Conservation (phyloP, 768 basidiomycete genomes). For the Pisolithus orientalis region DNA sequence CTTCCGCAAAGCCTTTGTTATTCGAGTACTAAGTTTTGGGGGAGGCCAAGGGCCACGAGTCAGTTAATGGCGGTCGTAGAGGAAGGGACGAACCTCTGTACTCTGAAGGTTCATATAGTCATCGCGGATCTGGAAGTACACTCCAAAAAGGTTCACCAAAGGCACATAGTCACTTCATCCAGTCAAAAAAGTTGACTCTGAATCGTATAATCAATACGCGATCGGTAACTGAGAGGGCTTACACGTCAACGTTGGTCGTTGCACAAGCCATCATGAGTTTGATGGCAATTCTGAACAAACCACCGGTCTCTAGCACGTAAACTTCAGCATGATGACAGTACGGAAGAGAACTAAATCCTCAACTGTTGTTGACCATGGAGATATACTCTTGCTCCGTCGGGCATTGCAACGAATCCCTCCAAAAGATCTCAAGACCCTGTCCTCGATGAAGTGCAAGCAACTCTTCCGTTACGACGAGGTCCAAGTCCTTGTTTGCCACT, state of each 20-base stretch:
- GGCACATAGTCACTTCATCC: constrained; percentile 76
- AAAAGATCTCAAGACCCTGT: constrained; percentile 90
- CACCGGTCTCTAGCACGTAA: constrained; percentile 74
- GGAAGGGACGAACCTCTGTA: constrained; percentile 50
- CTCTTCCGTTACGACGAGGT: constrained; percentile 40
- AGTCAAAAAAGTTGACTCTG: too few species aligned
- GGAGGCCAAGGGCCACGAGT: not conserved
- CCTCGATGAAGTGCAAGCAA: constrained; percentile 87
- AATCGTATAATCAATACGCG: too few species aligned
- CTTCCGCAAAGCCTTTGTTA: constrained; percentile 67
- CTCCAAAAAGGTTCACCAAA: constrained; percentile 87
- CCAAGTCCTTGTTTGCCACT: constrained; percentile 75
- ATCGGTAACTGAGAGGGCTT: constrained; percentile 13
- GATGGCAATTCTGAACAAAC: constrained; percentile 84
- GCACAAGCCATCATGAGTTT: constrained; percentile 95
- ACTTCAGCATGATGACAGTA: constrained; percentile 36
- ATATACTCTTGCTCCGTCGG: constrained; percentile 95
- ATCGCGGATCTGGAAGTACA: constrained; percentile 96
- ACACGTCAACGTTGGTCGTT: constrained; percentile 57
- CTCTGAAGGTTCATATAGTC: constrained; percentile 95
- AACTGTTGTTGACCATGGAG: constrained; percentile 94
- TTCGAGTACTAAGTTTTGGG: constrained; percentile 45
- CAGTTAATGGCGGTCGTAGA: not conserved
- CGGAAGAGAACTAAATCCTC: constrained; percentile 52
- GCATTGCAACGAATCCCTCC: constrained; percentile 87